These are phyloP conservation scores for Cyberlindnera misumaiensis DNA, from an alignment of 805 yeast genomes.

Conservation along the genomic window DNA sequence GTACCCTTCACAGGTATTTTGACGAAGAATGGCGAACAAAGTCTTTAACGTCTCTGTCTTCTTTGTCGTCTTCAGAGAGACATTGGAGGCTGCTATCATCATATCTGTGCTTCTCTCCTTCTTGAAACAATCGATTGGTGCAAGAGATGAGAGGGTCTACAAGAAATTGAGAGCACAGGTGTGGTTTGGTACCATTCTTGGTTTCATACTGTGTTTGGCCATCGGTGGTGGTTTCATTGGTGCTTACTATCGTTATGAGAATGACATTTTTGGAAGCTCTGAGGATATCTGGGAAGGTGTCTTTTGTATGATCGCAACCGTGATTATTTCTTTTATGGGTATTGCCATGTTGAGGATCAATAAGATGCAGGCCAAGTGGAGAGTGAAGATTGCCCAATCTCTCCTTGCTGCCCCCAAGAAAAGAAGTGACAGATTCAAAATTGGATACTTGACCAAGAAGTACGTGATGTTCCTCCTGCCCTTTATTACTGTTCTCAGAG, in stretches of 20 bases:
- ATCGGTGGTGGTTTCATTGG: slow-evolving; percentile 94
- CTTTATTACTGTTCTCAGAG: slow-evolving; percentile 86
- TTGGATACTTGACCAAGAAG: slow-evolving; percentile 55
- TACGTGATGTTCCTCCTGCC: slow-evolving; percentile 89
- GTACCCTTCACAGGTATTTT: no score
- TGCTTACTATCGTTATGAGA: slow-evolving; percentile 74
- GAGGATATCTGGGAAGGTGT: slow-evolving; percentile 98
- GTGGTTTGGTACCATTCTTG: slow-evolving; percentile 74
- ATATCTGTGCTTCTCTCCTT: slow-evolving; percentile 89
- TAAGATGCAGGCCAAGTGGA: slow-evolving; percentile 96
- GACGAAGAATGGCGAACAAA: no score
- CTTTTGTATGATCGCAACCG: slow-evolving; percentile 83
- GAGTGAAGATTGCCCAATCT: slow-evolving; percentile 86
- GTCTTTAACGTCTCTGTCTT: slow-evolving; percentile 47
- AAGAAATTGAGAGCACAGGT: slow-evolving; percentile 65
- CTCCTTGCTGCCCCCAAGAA: slow-evolving; percentile 52
- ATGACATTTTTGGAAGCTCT: slow-evolving; percentile 77
- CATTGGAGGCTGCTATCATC: slow-evolving; percentile 86
- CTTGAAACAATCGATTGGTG: slow-evolving; percentile 77
- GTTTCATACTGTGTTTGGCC: slow-evolving; percentile 71
- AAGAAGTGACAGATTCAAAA: slow-evolving; percentile 43
- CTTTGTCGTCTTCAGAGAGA: slow-evolving; percentile 89
- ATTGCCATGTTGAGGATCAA: slow-evolving; percentile 92
- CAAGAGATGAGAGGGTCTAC: slow-evolving; percentile 45
- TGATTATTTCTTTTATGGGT: slow-evolving; percentile 90